Conservation (phyloP, 2,329 filamentous ascomycete species). For the Zymoseptoria ardabiliae region DNA sequence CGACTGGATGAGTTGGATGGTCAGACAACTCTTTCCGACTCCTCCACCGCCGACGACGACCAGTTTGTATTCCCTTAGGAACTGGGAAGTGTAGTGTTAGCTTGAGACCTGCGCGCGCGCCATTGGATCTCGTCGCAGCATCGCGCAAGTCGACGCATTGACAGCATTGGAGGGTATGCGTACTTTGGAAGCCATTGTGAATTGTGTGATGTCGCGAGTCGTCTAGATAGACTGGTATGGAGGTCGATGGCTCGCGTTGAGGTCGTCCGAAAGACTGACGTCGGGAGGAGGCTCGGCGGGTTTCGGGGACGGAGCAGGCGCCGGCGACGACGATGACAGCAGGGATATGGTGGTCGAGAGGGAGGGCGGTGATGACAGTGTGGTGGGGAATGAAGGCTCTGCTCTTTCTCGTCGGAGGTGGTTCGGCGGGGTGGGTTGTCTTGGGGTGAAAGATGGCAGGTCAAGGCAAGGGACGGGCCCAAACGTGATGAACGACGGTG, state of each 20-base stretch:
- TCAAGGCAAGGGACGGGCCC: neutral
- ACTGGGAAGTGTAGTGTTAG: slow-evolving; percentile 30
- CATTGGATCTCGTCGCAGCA: slow-evolving; percentile 1
- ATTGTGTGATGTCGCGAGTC: slow-evolving; percentile 2
- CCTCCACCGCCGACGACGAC: slow-evolving; percentile 97
- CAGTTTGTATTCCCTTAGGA: slow-evolving; percentile 49
- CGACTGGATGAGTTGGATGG: slow-evolving; percentile 73
- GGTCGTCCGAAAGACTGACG: neutral
- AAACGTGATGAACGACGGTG: neutral
- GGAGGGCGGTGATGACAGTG: neutral
- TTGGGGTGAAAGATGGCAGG: neutral
- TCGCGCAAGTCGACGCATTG: neutral
- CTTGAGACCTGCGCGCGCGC: neutral
- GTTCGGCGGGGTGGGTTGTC: neutral
- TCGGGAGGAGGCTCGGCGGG: neutral
- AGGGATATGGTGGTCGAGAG: neutral
- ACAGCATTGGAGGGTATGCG: slow-evolving; percentile 8
- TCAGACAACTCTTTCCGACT: slow-evolving; percentile 98
- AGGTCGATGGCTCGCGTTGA: slow-evolving; percentile 1
- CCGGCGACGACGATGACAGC: neutral
- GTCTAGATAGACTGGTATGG: neutral
- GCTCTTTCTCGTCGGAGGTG: neutral
- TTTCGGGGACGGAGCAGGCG: neutral
- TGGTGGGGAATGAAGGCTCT: neutral
- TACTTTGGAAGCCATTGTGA: slow-evolving; percentile 31